Evolutionary conservation across 108 stramenopile genomes (phyloP).

Genomic region (Nitzschia sp.): DNA sequence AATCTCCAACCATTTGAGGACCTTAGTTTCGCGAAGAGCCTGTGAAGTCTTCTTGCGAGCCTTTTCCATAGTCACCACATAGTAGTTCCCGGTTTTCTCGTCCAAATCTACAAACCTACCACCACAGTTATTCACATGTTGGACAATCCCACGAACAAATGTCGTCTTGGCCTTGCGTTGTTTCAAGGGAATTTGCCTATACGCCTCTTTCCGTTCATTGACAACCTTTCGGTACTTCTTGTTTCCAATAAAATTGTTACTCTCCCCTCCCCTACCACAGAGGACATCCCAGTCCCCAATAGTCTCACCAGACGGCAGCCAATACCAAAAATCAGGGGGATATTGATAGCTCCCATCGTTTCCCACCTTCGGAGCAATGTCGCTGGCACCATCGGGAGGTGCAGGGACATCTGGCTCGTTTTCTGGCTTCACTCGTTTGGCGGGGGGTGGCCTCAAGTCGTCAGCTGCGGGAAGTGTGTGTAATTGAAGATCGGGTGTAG

Average conservation of each 20-base stretch:
- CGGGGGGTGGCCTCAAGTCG: background rate
- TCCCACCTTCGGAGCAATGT: no score
- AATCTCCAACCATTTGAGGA: constrained; percentile 31
- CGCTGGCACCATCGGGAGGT: background rate
- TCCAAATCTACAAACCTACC: constrained; percentile 34
- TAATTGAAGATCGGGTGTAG: background rate
- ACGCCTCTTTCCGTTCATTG: constrained; percentile 27
- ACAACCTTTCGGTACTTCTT: constrained; percentile 28
- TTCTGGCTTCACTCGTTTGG: constrained; percentile 2
- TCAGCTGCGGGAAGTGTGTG: constrained; percentile 1
- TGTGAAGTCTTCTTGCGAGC: constrained; percentile 39
- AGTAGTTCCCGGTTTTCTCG: constrained; percentile 14
- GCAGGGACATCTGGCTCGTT: background rate
- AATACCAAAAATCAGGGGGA: constrained; percentile 35
- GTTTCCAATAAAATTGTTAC: constrained; percentile 37
- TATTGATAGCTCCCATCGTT: background rate
- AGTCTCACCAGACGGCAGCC: constrained; percentile 19
- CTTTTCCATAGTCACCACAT: constrained; percentile 33
- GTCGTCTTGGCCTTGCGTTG: constrained; percentile 34
- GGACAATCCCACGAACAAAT: constrained; percentile 29
- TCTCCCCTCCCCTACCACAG: constrained; percentile 37
- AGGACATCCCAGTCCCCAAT: constrained; percentile 39
- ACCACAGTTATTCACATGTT: constrained; percentile 31
- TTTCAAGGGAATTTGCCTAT: constrained; percentile 29
- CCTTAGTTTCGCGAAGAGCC: constrained; percentile 36